A percentile compares a stretch with the other conserved stretches of the same genome.
Conservation (phyloP, 768 basidiomycete genomes). For the Clavaria fumosa region DNA sequence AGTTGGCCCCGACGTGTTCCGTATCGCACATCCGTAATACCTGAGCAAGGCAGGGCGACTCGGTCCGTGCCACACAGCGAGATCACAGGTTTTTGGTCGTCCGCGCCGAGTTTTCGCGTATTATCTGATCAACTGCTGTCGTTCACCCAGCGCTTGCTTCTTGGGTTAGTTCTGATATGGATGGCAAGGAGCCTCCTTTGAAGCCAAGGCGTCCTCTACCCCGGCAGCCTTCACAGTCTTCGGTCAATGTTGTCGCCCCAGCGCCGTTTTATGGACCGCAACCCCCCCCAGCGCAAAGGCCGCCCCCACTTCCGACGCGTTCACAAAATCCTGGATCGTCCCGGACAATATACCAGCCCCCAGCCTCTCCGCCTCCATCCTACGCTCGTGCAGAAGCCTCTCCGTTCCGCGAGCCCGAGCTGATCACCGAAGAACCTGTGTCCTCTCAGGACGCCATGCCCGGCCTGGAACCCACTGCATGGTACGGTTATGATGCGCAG, state of each 20-base stretch:
- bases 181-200: no score
- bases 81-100: no score
- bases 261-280: constrained; percentile 22
- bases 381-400: constrained; percentile 19
- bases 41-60: no score
- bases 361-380: constrained; percentile 22
- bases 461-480: constrained; percentile 17
- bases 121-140: no score
- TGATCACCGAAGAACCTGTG: constrained; percentile 29
- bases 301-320: constrained; percentile 26
- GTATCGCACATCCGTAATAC: no score
- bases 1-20: no score
- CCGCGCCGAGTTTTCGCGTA: no score
- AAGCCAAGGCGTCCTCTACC: constrained; percentile 31
- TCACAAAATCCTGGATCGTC: constrained; percentile 27
- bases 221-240: constrained; percentile 16
- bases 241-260: no score
- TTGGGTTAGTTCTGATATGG: no score
- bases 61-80: no score
- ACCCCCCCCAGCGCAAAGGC: no score
- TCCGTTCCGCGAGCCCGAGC: constrained; percentile 40
- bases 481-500: constrained; percentile 9
- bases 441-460: constrained; percentile 21
- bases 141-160: no score
- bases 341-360: constrained; percentile 25